Conservation (phyloP, 352 stramenopile genomes). For the Saprolegnia parasitica region DNA sequence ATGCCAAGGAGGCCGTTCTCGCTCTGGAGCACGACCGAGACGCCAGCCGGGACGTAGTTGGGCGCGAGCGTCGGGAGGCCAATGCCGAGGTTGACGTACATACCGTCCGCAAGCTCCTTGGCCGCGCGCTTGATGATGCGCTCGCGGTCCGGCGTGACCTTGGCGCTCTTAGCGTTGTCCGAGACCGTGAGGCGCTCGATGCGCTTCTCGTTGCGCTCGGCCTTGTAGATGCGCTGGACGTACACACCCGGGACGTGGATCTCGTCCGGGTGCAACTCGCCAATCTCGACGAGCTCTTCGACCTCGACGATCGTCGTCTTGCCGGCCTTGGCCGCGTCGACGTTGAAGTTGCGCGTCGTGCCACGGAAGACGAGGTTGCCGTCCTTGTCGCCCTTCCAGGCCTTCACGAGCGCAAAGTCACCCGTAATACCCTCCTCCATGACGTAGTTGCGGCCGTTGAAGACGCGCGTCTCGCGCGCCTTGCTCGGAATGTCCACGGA, state of each 20-base stretch:
- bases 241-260: conserved; percentile 95
- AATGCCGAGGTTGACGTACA: conserved; percentile 98
- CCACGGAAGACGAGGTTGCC: conserved; percentile 95
- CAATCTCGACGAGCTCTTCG: conserved; percentile 91
- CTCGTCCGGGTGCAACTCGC: conserved; percentile 91
- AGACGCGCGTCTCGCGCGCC: conserved; percentile 62
- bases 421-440: conserved; percentile 94
- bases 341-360: conserved; percentile 96
- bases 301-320: conserved; percentile 93
- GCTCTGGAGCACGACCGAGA: conserved; percentile 94
- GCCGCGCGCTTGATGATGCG: conserved; percentile 92
- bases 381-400: conserved; percentile 93
- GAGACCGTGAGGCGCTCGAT: conserved; percentile 92
- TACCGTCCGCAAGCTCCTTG: conserved; percentile 88
- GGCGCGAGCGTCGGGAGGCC: conserved; percentile 92
- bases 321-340: conserved; percentile 92
- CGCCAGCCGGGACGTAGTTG: conserved; percentile 92
- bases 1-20: conserved; percentile 96
- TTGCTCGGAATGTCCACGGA: conserved; percentile 62
- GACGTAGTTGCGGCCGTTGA: conserved; percentile 90
- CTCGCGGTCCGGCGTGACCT: conserved; percentile 74
- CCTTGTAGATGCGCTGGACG: conserved; percentile 93
- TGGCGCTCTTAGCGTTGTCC: conserved; percentile 45
- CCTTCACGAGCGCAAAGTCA: conserved; percentile 94
- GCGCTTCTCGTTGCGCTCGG: conserved; percentile 85